phyloP scores from a whole-genome alignment of 306 rosid genomes.

The Cucumis cinereus region DNA sequence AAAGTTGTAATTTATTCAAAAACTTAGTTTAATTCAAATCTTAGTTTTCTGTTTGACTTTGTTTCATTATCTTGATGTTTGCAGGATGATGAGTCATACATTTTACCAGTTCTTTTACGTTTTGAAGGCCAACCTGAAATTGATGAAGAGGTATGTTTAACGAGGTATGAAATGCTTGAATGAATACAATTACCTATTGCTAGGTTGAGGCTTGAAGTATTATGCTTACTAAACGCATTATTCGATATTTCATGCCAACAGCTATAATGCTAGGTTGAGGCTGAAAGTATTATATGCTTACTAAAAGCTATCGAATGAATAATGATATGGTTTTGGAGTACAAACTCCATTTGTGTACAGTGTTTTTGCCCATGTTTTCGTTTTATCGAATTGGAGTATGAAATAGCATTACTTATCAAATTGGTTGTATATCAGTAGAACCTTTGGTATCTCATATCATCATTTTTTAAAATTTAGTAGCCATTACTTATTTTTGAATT shows the following conservation, averaged over 20 bases:
- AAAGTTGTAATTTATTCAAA: no score
- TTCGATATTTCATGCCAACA: no score
- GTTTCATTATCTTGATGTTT: conserved; percentile 22
- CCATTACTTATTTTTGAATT: no score
- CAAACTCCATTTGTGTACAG: not conserved
- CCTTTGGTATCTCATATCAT: no score
- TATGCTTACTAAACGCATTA: no score
- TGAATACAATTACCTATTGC: not conserved
- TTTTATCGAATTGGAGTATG: not conserved
- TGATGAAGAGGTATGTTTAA: conserved; percentile 81
- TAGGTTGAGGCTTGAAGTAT: conserved; percentile 6
- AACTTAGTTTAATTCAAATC: not conserved
- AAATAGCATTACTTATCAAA: not conserved
- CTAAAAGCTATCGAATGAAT: not conserved
- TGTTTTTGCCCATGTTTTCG: not conserved
- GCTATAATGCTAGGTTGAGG: no score
- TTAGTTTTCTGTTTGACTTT: conserved; percentile 11
- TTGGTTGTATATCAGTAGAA: no score
- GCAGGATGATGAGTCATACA: conserved; percentile 90
- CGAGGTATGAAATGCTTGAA: conserved; percentile 5
- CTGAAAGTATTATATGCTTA: no score
- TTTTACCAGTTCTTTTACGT: conserved; percentile 82
- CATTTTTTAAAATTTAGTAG: no score
- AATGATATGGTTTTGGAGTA: not conserved
- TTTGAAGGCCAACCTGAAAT: conserved; percentile 91